Conservation (phyloP, 2,329 filamentous ascomycete species). For the Microdochium trichocladiopsis region DNA sequence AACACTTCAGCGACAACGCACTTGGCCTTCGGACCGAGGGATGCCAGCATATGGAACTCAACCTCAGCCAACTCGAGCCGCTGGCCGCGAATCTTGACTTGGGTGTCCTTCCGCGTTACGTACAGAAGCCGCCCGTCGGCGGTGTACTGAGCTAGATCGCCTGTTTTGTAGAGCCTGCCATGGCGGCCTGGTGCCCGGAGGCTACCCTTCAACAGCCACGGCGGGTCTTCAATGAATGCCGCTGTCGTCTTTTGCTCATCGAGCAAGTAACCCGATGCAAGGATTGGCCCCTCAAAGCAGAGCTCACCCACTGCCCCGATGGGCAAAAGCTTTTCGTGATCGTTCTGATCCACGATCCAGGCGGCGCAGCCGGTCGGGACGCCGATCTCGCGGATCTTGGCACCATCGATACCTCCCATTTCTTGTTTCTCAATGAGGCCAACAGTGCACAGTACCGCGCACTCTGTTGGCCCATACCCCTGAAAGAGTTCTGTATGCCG, state of each 20-base stretch:
- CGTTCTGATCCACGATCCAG: slow-evolving; percentile 27
- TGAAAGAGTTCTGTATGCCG: neutral
- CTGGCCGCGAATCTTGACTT: slow-evolving; percentile 26
- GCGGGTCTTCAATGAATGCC: slow-evolving; percentile 15
- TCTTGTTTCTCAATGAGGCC: neutral
- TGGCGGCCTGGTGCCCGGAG: neutral
- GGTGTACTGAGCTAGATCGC: neutral
- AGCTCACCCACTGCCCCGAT: slow-evolving; percentile 19
- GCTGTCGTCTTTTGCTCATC: slow-evolving; percentile 20
- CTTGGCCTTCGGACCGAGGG: neutral
- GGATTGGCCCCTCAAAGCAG: slow-evolving; percentile 19
- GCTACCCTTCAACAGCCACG: slow-evolving; percentile 1
- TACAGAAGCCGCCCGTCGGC: slow-evolving; percentile 9
- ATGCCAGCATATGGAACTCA: slow-evolving; percentile 10
- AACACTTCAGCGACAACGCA: neutral
- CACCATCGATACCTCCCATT: neutral
- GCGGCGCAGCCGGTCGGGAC: neutral
- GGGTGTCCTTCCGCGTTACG: slow-evolving; percentile 6
- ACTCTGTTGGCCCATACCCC: slow-evolving; percentile 4
- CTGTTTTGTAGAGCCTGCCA: slow-evolving; percentile 2
- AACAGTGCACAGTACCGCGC: slow-evolving; percentile 2
- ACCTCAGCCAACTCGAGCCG: slow-evolving; percentile 23
- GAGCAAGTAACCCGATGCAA: slow-evolving; percentile 24
- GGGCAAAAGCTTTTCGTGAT: slow-evolving; percentile 21
- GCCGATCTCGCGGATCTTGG: neutral